These are phyloP conservation scores for Coniella vitis DNA, from an alignment of 2,329 filamentous ascomycete genomes.

Conservation along the genomic window DNA sequence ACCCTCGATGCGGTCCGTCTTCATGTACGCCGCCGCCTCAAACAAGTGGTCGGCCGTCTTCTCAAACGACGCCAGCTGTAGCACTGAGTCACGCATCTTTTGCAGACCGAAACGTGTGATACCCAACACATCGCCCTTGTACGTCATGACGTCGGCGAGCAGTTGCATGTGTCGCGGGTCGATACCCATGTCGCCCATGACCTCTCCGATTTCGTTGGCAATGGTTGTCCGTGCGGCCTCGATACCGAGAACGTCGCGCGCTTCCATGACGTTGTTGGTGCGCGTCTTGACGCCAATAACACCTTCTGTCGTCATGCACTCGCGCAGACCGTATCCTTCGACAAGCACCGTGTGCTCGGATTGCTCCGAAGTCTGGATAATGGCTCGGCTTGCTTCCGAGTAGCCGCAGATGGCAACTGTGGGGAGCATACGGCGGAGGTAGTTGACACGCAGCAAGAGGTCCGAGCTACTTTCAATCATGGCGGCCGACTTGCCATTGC, in stretches of 20 bases:
- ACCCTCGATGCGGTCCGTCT: slow-evolving; percentile 85
- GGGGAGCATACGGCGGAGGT: slow-evolving; percentile 75
- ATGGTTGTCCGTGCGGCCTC: slow-evolving; percentile 90
- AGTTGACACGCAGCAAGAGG: slow-evolving; percentile 72
- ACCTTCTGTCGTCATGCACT: slow-evolving; percentile 90
- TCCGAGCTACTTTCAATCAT: slow-evolving; percentile 47
- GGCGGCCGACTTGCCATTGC: slow-evolving; percentile 35
- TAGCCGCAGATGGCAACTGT: slow-evolving; percentile 86
- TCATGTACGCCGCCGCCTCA: slow-evolving; percentile 86
- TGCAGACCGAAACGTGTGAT: slow-evolving; percentile 94
- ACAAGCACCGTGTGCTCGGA: slow-evolving; percentile 71
- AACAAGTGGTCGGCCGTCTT: slow-evolving; percentile 98
- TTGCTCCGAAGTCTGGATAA: slow-evolving; percentile 74
- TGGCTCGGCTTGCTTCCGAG: slow-evolving; percentile 74
- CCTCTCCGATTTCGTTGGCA: slow-evolving; percentile 75
- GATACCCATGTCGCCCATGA: slow-evolving; percentile 93
- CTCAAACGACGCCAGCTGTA: slow-evolving; percentile 93
- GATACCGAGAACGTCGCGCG: slow-evolving; percentile 79
- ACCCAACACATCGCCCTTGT: slow-evolving; percentile 92
- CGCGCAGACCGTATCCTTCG: slow-evolving; percentile 84
- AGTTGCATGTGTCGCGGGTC: slow-evolving; percentile 97
- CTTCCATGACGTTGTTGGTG: slow-evolving; percentile 89
- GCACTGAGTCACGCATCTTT: slow-evolving; percentile 91
- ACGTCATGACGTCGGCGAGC: slow-evolving; percentile 97
- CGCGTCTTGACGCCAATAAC: slow-evolving; percentile 69